Evolutionary conservation across 2,329 filamentous ascomycete genomes (phyloP).

Genomic region (Epichloe typhina): DNA sequence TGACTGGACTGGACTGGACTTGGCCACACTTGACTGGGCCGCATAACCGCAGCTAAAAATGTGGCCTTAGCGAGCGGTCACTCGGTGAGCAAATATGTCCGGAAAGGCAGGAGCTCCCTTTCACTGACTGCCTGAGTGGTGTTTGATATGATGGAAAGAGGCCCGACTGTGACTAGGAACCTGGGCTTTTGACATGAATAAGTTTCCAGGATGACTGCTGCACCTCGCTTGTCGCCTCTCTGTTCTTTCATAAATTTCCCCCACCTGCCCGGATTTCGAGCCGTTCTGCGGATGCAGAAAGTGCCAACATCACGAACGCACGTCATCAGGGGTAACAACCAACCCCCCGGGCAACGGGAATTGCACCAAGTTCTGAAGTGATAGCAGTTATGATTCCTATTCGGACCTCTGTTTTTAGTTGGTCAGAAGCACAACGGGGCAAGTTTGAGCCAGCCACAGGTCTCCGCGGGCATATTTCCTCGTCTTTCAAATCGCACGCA

Average conservation of each 20-base stretch:
- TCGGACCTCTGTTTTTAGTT: not conserved
- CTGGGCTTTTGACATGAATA: not conserved
- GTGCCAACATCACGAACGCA: too few relatives aligned
- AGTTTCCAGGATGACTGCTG: not conserved
- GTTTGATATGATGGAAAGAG: not conserved
- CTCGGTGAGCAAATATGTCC: not conserved
- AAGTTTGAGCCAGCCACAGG: not conserved
- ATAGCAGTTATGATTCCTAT: not conserved
- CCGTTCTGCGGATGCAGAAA: too few relatives aligned
- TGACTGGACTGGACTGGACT: constrained; percentile 4
- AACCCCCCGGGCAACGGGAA: not conserved
- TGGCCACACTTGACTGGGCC: constrained; percentile 1
- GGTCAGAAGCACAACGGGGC: not conserved
- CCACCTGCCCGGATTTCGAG: too few relatives aligned
- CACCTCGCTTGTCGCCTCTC: too few relatives aligned
- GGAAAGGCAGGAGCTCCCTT: not conserved
- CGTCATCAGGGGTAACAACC: too few relatives aligned
- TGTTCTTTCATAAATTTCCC: too few relatives aligned
- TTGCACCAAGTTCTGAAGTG: not conserved
- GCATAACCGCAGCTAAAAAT: not conserved
- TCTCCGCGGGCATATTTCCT: not conserved
- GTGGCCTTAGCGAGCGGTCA: not conserved
- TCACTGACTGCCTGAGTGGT: not conserved
- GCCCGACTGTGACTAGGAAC: not conserved
- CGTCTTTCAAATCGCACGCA: not conserved